Conservation (phyloP, 1,139 yeast species). For the Scheffersomyces lignicola region DNA sequence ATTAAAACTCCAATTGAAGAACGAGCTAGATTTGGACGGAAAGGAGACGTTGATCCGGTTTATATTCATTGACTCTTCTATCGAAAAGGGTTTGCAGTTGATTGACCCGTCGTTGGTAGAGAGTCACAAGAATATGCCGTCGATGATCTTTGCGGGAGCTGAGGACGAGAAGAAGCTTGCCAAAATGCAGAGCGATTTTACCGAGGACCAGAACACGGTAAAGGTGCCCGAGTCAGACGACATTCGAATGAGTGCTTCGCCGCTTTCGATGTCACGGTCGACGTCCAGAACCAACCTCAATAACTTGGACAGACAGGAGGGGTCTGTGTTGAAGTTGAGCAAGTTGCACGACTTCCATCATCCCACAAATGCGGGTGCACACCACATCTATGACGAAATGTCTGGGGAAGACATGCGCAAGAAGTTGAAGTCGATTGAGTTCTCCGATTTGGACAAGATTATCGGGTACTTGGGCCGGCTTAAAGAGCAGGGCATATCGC, state of each 20-base stretch:
- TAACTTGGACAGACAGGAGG: conserved; percentile 41
- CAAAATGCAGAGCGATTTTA: conserved; percentile 5
- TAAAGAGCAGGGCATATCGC: conserved; percentile 50
- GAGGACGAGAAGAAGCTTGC: conserved; percentile 13
- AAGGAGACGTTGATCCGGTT: conserved; percentile 71
- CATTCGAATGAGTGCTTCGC: conserved; percentile 21
- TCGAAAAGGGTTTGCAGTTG: conserved; percentile 62
- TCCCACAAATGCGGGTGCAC: conserved; percentile 11
- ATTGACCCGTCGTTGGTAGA: conserved; percentile 39
- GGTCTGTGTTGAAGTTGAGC: conserved; percentile 37
- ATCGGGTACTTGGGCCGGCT: conserved; percentile 50
- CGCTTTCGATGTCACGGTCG: conserved; percentile 32
- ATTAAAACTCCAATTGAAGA: conserved; percentile 52
- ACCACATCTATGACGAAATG: conserved; percentile 22
- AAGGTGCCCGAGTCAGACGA: conserved; percentile 9
- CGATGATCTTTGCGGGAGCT: conserved; percentile 12
- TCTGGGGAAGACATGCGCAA: conserved; percentile 58
- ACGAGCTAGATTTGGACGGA: conserved; percentile 61
- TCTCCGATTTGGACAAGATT: conserved; percentile 55
- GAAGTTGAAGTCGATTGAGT: conserved; percentile 42
- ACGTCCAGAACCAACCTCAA: conserved; percentile 38
- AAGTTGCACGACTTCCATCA: conserved; percentile 28
- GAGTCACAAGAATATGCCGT: conserved; percentile 13
- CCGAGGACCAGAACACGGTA: conserved; percentile 9
- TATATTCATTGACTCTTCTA: conserved; percentile 66